Conservation (phyloP, 2,329 filamentous ascomycete genomes). For the Fonsecaea monophora region DNA sequence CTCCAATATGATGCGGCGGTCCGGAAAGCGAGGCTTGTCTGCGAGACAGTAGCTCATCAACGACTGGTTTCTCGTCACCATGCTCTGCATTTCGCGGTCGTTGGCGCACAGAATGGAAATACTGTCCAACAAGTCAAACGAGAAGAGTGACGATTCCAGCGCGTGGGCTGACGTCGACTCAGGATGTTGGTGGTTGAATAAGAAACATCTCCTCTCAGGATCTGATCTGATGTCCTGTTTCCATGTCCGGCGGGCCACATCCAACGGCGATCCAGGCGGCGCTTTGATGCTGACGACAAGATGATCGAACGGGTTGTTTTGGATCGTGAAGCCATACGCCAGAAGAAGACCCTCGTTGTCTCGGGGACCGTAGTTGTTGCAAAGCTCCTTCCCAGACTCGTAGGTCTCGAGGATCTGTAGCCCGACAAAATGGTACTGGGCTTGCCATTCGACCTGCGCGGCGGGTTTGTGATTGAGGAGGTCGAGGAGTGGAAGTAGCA, state of each 20-base stretch:
- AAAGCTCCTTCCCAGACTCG: conserved; percentile 60
- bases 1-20: conserved; percentile 48
- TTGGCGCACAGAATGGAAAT: conserved; percentile 52
- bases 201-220: conserved; percentile 49
- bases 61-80: conserved; percentile 33
- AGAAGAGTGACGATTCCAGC: conserved; percentile 53
- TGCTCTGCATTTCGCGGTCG: conserved; percentile 48
- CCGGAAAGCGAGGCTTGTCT: conserved; percentile 32
- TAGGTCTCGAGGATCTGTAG: conserved; percentile 56
- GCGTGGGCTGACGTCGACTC: conserved; percentile 44
- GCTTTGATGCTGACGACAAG: conserved; percentile 50
- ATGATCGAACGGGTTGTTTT: conserved; percentile 53
- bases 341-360: conserved; percentile 71
- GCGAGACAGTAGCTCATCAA: conserved; percentile 36
- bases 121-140: conserved; percentile 51
- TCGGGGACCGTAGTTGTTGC: conserved; percentile 77
- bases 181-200: conserved; percentile 55
- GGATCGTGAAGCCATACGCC: conserved; percentile 56
- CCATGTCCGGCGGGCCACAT: conserved; percentile 44
- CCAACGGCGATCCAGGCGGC: conserved; percentile 49
- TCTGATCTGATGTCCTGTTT: conserved; percentile 44
- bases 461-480: conserved; percentile 73
- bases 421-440: conserved; percentile 48
- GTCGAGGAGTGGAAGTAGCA: conserved; percentile 74
- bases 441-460: conserved; percentile 66